A percentile compares a stretch with the other conserved stretches of the same genome.
Conservation (phyloP, 2,329 filamentous ascomycete species). For the Westerdykella ornata region DNA sequence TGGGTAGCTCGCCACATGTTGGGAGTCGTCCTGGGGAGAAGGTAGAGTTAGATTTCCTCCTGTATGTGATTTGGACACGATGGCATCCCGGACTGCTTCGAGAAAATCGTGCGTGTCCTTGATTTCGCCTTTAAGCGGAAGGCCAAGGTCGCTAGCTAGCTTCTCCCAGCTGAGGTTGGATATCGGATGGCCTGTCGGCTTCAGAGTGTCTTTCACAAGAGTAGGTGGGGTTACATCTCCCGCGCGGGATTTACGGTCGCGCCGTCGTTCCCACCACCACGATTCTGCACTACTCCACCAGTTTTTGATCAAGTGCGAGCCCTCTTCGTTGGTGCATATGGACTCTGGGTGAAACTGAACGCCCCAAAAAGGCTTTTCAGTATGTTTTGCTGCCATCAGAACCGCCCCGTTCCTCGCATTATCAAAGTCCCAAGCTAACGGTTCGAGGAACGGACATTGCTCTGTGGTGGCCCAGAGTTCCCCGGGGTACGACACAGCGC, state of each 20-base stretch:
- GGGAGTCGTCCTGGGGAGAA: too few species aligned
- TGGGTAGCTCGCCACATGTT: too few species aligned
- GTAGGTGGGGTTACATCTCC: neutral
- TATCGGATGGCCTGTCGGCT: too few species aligned
- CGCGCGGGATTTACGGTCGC: too few species aligned
- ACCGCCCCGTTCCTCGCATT: slow-evolving; percentile 48
- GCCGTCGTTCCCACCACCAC: slow-evolving; percentile 42
- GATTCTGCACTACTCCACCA: slow-evolving; percentile 64
- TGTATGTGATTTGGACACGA: too few species aligned
- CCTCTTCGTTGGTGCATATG: slow-evolving; percentile 66
- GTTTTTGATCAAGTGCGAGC: slow-evolving; percentile 59
- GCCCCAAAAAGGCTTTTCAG: slow-evolving; percentile 68
- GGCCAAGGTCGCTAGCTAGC: too few species aligned
- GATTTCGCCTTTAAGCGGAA: too few species aligned
- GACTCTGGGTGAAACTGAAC: slow-evolving; percentile 91
- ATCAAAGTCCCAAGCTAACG: slow-evolving; percentile 45
- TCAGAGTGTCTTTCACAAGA: neutral
- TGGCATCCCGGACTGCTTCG: too few species aligned
- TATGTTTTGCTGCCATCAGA: slow-evolving; percentile 71
- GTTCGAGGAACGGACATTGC: slow-evolving; percentile 35
- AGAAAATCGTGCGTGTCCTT: too few species aligned
- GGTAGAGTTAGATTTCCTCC: too few species aligned
- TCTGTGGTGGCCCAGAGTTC: slow-evolving; percentile 37
- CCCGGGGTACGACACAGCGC: slow-evolving; percentile 32
- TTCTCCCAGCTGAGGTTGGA: too few species aligned